Evolutionary conservation across 1,139 yeast genomes (phyloP), one percentile per base, ranked within the genome.

Genomic region (Lodderomyces metapsilosis): DNA sequence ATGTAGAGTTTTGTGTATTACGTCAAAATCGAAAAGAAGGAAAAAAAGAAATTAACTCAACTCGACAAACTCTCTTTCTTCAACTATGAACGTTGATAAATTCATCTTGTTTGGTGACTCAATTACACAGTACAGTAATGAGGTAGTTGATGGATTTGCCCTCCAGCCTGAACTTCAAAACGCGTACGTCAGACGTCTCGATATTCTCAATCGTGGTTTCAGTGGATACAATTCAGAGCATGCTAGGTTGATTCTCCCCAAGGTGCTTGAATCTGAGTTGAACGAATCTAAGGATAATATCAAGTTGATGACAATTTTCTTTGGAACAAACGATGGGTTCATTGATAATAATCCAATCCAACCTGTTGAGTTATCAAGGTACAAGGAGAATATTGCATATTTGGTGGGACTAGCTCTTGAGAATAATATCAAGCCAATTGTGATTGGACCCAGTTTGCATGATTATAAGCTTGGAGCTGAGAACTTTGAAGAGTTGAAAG

Each of bases 311-410:
- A 74, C 81, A 0, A 62, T 88, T 3, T 86, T 83, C 58, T 78
- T 85, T 52, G 96, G 96, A 1, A 75, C 94, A 9, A 88, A 88
- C 53, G 96, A 88, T 57, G 80, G 88, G 0, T 52, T 65, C 7
- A 94, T 85, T 53, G 78, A 88, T 0, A 51, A 66, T 3, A 71
- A 70, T 27, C 56, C 62, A 5, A 61, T 66, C 17, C 95, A 85
- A 56, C 66, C 67, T 17, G 87, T 84, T 1, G 71, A 76, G 1
- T 36, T 81, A 8, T 71, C 63, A 0, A 66, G 74, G 43, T 86
- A 64, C 54, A 44, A 58, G 16, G 62, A 59, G 7, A 86, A 87
- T 54, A 62, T 77, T 43, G 55, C 52, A 10, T 48, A 47, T 15
- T 57, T 85, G 52, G 65, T 79, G 5, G 47, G 62, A 10, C 44